These are phyloP conservation scores for Fusarium falciforme DNA, from an alignment of 2,329 filamentous ascomycete species.

Conservation along the genomic window DNA sequence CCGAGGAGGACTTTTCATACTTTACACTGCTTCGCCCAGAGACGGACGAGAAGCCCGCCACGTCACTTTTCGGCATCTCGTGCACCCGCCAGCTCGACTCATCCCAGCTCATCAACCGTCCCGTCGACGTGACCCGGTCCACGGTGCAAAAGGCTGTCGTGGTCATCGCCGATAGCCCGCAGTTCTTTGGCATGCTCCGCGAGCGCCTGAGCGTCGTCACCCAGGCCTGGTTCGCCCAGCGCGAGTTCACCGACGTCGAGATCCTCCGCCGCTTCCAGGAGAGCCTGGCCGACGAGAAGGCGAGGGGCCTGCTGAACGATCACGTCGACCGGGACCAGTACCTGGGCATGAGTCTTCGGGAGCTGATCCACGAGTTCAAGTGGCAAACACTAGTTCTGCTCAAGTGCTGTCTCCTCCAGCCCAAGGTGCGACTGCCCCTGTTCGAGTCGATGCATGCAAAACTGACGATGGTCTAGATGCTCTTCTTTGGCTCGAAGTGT, in stretches of 20 bases:
- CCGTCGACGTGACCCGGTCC: constrained; percentile 92
- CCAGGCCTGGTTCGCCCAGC: constrained; percentile 95
- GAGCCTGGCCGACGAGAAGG: constrained; percentile 78
- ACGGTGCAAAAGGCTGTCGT: constrained; percentile 99
- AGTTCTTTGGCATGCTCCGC: constrained; percentile 89
- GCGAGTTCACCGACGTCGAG: constrained; percentile 89
- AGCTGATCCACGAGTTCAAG: constrained; percentile 93
- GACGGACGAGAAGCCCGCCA: constrained; percentile 66
- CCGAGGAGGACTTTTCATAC: constrained; percentile 97
- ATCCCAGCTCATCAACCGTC: constrained; percentile 78
- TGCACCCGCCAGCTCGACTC: constrained; percentile 94
- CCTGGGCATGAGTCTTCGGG: constrained; percentile 86
- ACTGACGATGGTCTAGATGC: constrained; percentile 72
- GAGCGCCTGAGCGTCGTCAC: constrained; percentile 92
- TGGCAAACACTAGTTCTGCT: constrained; percentile 94
- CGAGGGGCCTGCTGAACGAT: constrained; percentile 66
- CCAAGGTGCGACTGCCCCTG: constrained; percentile 73
- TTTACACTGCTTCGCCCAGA: constrained; percentile 85
- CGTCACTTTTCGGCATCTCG: constrained; percentile 94
- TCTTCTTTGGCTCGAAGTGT: constrained; percentile 97
- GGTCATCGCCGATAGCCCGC: constrained; percentile 90
- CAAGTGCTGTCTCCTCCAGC: constrained; percentile 93
- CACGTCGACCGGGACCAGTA: constrained; percentile 86
- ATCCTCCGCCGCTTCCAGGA: constrained; percentile 93
- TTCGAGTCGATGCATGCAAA: not conserved